These are phyloP conservation scores for Arthrinium puccinioides DNA, from an alignment of 2,329 filamentous ascomycete genomes.

Conservation along the genomic window DNA sequence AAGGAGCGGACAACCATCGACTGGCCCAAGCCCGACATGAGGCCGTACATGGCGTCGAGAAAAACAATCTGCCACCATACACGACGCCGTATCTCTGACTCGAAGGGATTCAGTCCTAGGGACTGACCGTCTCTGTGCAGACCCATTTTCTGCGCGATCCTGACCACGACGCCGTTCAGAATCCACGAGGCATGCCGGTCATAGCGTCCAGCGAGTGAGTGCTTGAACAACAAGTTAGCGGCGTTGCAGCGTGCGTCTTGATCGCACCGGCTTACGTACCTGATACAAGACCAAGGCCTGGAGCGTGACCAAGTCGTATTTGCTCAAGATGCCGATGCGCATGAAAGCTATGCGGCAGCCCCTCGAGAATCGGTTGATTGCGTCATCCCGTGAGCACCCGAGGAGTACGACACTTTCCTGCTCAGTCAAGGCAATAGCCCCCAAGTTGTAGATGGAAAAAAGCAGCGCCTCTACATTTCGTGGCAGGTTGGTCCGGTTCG, in stretches of 20 bases:
- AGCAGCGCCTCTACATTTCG: conserved; percentile 54
- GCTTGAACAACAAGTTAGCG: conserved; percentile 22
- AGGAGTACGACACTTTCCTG: conserved; percentile 48
- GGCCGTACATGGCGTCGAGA: conserved; percentile 48
- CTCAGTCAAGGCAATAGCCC: conserved; percentile 46
- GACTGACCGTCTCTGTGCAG: conserved; percentile 54
- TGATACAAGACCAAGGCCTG: conserved; percentile 53
- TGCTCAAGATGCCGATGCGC: conserved; percentile 49
- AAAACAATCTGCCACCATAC: conserved; percentile 61
- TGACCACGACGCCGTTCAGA: conserved; percentile 51
- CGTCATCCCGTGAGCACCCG: conserved; percentile 40
- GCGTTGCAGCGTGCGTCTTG: not conserved
- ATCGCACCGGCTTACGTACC: conserved; percentile 25
- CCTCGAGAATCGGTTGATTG: conserved; percentile 42
- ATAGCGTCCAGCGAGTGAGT: conserved; percentile 50
- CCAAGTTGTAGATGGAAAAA: conserved; percentile 59
- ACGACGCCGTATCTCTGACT: conserved; percentile 60
- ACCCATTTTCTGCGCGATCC: conserved; percentile 62
- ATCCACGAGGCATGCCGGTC: conserved; percentile 55
- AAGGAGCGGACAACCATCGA: conserved; percentile 43
- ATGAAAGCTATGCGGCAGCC: conserved; percentile 44
- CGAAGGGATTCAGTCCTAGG: conserved; percentile 51
- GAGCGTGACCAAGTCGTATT: conserved; percentile 49
- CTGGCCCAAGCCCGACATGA: conserved; percentile 50
- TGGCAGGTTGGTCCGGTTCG: conserved; percentile 45